Evolutionary conservation across 1,284 basidiomycete species (phyloP).

Genomic region (Cystobasidiaceae sp.): DNA sequence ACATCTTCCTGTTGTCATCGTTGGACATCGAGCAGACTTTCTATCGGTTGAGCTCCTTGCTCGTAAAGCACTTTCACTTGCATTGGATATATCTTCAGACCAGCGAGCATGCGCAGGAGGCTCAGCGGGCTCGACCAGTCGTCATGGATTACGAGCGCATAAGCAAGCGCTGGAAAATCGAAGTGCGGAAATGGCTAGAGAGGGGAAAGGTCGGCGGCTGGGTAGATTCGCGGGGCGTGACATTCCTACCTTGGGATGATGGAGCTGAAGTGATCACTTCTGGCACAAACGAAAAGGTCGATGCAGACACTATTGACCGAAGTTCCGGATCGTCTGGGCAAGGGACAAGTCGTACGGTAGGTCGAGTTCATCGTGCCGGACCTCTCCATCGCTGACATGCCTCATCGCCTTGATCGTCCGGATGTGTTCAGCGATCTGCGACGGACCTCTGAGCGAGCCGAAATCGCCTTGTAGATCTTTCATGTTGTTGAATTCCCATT

Average conservation of each 20-base stretch:
- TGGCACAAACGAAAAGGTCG: neutral
- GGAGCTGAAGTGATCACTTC: neutral
- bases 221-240: conserved; percentile 16
- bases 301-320: no score
- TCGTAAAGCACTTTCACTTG: conserved; percentile 15
- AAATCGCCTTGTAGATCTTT: no score
- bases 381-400: no score
- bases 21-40: conserved; percentile 2
- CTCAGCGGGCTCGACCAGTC: neutral
- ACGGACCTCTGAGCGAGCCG: no score
- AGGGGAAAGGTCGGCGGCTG: conserved; percentile 17
- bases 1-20: conserved; percentile 7
- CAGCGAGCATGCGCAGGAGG: conserved; percentile 2
- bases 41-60: conserved; percentile 1
- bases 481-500: no score
- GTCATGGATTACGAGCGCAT: conserved; percentile 31
- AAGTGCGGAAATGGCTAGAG: conserved; percentile 23
- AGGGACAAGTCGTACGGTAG: no score
- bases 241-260: conserved; percentile 6
- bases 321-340: no score
- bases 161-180: conserved; percentile 10
- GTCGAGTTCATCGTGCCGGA: no score
- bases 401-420: no score
- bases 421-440: no score
- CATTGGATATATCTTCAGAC: conserved; percentile 27